These are phyloP conservation scores for Fusarium ambrosium DNA, from an alignment of 2,329 filamentous ascomycete genomes.

Conservation along the genomic window DNA sequence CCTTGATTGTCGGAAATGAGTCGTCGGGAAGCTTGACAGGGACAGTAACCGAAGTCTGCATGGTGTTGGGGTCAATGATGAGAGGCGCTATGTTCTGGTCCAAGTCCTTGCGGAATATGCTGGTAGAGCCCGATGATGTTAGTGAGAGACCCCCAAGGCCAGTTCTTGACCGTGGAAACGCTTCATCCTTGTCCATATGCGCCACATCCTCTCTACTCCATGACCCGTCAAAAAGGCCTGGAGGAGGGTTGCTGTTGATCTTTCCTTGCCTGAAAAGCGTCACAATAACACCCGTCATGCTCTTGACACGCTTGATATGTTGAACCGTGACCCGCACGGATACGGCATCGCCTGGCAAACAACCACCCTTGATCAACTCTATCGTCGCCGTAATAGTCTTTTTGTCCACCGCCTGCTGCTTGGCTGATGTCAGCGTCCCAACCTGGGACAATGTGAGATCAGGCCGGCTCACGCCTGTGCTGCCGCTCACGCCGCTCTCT, in stretches of 20 bases:
- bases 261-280: constrained; percentile 92
- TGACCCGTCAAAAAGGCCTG: constrained; percentile 62
- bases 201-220: constrained; percentile 75
- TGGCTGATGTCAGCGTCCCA: constrained; percentile 51
- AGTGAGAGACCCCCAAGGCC: constrained; percentile 89
- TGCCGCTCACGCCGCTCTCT: constrained; percentile 77
- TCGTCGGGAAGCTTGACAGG: constrained; percentile 90
- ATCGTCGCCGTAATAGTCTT: constrained; percentile 90
- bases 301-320: constrained; percentile 91
- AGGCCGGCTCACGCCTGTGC: constrained; percentile 70
- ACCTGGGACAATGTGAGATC: constrained; percentile 56
- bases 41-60: constrained; percentile 84
- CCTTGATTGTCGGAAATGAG: constrained; percentile 90
- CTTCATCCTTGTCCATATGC: constrained; percentile 82
- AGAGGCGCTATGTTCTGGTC: constrained; percentile 90
- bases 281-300: constrained; percentile 91
- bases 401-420: constrained; percentile 66
- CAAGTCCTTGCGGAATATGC: constrained; percentile 95
- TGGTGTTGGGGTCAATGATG: constrained; percentile 84
- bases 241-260: constrained; percentile 80
- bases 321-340: constrained; percentile 85
- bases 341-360: constrained; percentile 85
- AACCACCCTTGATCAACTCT: constrained; percentile 85
- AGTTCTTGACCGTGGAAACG: constrained; percentile 88
- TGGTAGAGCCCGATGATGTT: constrained; percentile 86